Conservation (phyloP, 2,329 filamentous ascomycete genomes). For the Decorospora gaudefroyi region DNA sequence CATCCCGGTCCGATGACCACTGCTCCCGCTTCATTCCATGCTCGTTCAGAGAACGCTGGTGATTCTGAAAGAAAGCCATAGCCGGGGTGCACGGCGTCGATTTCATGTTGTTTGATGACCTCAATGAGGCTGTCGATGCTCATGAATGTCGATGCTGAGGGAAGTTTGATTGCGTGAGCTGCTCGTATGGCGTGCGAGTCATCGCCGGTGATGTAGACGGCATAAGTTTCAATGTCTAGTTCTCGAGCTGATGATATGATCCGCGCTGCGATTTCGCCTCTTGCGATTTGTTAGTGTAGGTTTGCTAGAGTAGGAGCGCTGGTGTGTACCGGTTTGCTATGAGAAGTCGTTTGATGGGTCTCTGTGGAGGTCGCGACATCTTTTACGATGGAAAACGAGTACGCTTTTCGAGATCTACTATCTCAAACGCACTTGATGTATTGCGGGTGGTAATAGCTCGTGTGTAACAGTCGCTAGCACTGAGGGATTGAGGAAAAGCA, state of each 20-base stretch:
- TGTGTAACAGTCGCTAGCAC: too few relatives aligned
- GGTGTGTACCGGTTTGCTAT: constrained; percentile 59
- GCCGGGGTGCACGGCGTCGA: constrained; percentile 63
- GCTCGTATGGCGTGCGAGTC: constrained; percentile 59
- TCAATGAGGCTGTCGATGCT: constrained; percentile 55
- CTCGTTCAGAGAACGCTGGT: constrained; percentile 54
- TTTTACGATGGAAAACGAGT: neutral
- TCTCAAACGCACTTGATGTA: too few relatives aligned
- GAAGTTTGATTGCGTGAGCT: constrained; percentile 56
- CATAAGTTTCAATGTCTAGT: constrained; percentile 60
- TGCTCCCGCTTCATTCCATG: constrained; percentile 56
- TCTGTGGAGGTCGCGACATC: constrained; percentile 33
- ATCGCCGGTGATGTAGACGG: constrained; percentile 61
- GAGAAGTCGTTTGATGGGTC: constrained; percentile 56
- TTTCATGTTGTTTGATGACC: constrained; percentile 55
- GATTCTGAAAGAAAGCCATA: constrained; percentile 67
- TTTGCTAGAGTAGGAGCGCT: neutral
- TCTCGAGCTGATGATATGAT: constrained; percentile 65
- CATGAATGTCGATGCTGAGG: constrained; percentile 59
- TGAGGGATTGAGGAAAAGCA: too few relatives aligned
- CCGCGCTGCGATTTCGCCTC: constrained; percentile 67
- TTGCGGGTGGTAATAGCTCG: too few relatives aligned
- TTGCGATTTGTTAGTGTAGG: constrained; percentile 28
- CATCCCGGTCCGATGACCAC: constrained; percentile 60
- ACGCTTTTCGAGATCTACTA: neutral